Base-by-base conservation (phyloP, 2,329 filamentous ascomycete species). In the Pestalotiopsis sp. region DNA sequence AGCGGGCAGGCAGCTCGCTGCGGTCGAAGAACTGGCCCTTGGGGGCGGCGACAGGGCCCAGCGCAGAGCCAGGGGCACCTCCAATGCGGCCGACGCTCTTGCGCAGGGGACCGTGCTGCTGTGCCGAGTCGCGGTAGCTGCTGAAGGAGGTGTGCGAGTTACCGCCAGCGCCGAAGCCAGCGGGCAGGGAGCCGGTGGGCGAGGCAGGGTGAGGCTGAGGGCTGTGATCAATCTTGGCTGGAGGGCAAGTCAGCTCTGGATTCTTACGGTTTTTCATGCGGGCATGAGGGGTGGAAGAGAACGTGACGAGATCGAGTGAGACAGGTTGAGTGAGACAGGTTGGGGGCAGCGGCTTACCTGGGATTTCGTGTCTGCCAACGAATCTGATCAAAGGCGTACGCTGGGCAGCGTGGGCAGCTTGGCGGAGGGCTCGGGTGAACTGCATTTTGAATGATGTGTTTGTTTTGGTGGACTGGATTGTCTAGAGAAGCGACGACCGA, bases 1-100 rank as follows among this genome's bases (percentile, higher is more conserved):
- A 99, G 75, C 95, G 90, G 71, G 85, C 80, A 20, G 96, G 95
- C 27, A 99, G 90, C 83, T 99, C 93, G 74, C 90, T 93, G 75
- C 94, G 90, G 81, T 98, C 96, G 79, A 97, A 98, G 81, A 87
- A 94, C 80, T 93, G 84, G 74, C 95, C 95, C 76, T 89, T 82
- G 69, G 87, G 87, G 49, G 95, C 87, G 73, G 87, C 79, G 70
- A 98, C 85, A 13, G 92, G 83, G 61, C 95, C 95, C 12, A 98
- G 86, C 49, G 91, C 84, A 70, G 89, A 82, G 68, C 93, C 95
- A 11, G 92, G 80, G 68, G 84, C 79, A 75, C 88, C 88, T 72
- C 93, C 93, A 70, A 88, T 80, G 73, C 74, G 75, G 68, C 71
- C 70, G 71, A 88, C 84, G 61, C 84, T 84, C 82, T 88, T 88